Base-by-base conservation (phyloP, 2,329 filamentous ascomycete species). In the Acarospora socialis region DNA sequence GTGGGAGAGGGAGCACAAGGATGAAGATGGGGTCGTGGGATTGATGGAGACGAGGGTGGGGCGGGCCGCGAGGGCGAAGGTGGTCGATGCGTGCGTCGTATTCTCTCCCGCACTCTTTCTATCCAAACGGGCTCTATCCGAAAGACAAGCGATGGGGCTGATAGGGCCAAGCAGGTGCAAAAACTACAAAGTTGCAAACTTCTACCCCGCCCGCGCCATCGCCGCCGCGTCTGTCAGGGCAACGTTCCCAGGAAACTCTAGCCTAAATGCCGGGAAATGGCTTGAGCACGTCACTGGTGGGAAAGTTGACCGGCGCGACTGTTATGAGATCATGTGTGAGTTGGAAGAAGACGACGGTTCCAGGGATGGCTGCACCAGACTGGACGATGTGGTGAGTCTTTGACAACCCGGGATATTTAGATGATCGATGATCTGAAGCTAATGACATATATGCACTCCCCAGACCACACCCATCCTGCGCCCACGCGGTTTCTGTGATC, bases 161-260 rank as follows among this genome's bases (percentile, higher is more conserved):
- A 42, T 42, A n/a, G 28, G 20, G 2, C 23, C 21, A 21, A 34
- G 36, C 40, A 41, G 38, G 23, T 50, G 48, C 38, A 48, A 38
- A 22, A 37, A 38, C 7, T 51, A 51, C 34, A 36, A 41, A 21
- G 38, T 53, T 7, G 41, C 45, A 5, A 52, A 44, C 30, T 46
- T 47, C 23, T 54, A 48, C 29, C 44, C 48, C 12, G 46, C 44
- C 2, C 43, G 47, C 24, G 44, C 44, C 2, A 40, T 54, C 15
- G 50, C 51, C 2, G 43, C 45, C 15, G 47, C 48, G 34, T 44
- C 44, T 35, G 39, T 46, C 25, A 14, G 7, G 25, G 15, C 9
- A 7, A 14, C 25, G 13, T 8, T 8, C 7, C 7, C 7, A 14
- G 15, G 15, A 20, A 18, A 18, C 28, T 26, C 21, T 15, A 7